These are phyloP conservation scores for Candida frijolesensis DNA, from an alignment of 1,139 yeast species.

Conservation along the genomic window DNA sequence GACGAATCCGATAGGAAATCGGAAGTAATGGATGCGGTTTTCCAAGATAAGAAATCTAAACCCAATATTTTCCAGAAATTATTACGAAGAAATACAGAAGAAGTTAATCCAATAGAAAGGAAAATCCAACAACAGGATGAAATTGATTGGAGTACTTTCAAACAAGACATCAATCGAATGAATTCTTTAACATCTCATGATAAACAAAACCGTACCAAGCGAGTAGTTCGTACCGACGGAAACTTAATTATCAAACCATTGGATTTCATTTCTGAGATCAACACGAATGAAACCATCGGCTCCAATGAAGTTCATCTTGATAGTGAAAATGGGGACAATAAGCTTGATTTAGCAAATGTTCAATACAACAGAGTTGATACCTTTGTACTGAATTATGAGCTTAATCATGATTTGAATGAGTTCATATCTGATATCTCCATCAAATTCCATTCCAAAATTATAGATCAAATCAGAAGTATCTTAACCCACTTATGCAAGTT, in stretches of 20 bases:
- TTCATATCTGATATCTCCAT: conserved; percentile 48
- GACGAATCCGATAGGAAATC: conserved; percentile 7
- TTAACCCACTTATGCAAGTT: conserved; percentile 45
- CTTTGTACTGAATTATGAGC: conserved; percentile 35
- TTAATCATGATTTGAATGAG: conserved; percentile 41
- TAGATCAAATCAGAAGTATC: conserved; percentile 42
- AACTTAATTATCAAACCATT: conserved; percentile 70
- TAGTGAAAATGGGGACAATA: no score
- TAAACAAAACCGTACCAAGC: conserved; percentile 64
- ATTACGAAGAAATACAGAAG: conserved; percentile 36
- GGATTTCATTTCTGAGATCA: conserved; percentile 56
- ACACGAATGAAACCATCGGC: conserved; percentile 42
- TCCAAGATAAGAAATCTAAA: conserved; percentile 47
- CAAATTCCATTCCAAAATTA: conserved; percentile 37
- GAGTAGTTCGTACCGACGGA: conserved; percentile 70
- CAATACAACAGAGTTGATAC: conserved; percentile 29
- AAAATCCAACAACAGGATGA: conserved; percentile 35
- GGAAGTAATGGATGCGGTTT: conserved; percentile 40
- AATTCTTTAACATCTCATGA: conserved; percentile 73
- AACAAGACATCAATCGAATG: conserved; percentile 69
- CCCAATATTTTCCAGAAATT: conserved; percentile 60
- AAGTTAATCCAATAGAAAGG: conserved; percentile 36
- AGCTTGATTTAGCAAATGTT: conserved; percentile 21
- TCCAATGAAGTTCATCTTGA: conserved; percentile 13
- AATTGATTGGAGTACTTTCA: conserved; percentile 45